A percentile compares a stretch with the other conserved stretches of the same genome.
These are phyloP conservation scores for Cinnamomum micranthum DNA, from an alignment of 164 flowering plant genomes.

Conservation along the genomic window DNA sequence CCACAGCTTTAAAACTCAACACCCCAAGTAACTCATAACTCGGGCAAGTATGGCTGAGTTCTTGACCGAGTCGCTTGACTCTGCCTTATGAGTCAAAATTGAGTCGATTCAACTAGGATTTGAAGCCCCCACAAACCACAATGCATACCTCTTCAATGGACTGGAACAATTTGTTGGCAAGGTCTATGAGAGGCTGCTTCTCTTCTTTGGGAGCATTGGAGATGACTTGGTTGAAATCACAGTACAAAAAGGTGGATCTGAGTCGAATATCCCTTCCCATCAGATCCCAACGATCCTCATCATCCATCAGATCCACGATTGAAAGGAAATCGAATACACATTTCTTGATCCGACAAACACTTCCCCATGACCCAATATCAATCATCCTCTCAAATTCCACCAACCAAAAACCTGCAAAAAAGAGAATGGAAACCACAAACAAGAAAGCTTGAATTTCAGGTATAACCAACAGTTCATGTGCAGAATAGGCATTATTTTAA, in stretches of 20 bases:
- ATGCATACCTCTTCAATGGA: slow-evolving; percentile 26
- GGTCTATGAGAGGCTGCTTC: slow-evolving; percentile 22
- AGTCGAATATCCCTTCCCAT: slow-evolving; percentile 25
- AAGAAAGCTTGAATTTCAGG: background rate
- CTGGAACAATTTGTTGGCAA: slow-evolving; percentile 25
- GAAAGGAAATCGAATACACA: slow-evolving; percentile 28
- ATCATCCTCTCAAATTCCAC: background rate
- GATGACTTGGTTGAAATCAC: slow-evolving; percentile 24
- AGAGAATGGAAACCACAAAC: background rate
- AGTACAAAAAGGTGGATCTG: slow-evolving; percentile 26
- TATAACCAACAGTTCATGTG: background rate
- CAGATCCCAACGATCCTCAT: slow-evolving; percentile 28
- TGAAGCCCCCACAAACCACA: background rate
- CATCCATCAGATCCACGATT: slow-evolving; percentile 19
- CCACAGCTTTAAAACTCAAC: background rate
- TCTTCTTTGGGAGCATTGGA: slow-evolving; percentile 16
- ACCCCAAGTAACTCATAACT: background rate
- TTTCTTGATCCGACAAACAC: slow-evolving; percentile 19
- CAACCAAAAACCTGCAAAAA: background rate
- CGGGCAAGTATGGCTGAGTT: background rate
- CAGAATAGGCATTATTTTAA: background rate
- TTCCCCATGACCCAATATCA: slow-evolving; percentile 17
- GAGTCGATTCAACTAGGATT: background rate
- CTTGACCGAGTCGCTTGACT: background rate
- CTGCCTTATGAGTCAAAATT: background rate